Percentiles rank a stretch among this genome's conserved stretches.
These are phyloP conservation scores for Plantago elongata DNA, from an alignment of 257 asterid species.

Conservation along the genomic window DNA sequence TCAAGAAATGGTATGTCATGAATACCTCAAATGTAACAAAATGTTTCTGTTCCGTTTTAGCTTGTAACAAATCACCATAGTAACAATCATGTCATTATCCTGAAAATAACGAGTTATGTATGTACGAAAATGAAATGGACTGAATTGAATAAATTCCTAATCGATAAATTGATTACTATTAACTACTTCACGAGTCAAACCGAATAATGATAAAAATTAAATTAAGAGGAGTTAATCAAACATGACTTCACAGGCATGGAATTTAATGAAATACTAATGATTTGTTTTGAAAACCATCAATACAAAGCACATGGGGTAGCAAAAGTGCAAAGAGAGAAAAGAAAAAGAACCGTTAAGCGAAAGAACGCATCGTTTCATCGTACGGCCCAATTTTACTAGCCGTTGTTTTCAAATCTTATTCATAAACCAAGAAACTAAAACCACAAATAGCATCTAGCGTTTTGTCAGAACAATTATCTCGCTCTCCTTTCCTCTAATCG, in stretches of 20 bases:
- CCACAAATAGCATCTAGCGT: neutral
- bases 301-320: conserved; percentile 15
- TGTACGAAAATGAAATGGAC: no score
- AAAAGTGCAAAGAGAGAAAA: neutral
- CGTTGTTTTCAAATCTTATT: conserved; percentile 56
- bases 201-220: conserved; percentile 1
- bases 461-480: conserved; percentile 1
- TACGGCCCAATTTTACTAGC: conserved; percentile 48
- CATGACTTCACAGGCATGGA: conserved; percentile 7
- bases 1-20: no score
- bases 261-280: conserved; percentile 11
- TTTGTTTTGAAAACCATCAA: neutral
- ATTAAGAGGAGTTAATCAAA: conserved; percentile 5
- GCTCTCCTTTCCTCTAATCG: neutral
- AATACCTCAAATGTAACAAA: no score
- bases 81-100: no score
- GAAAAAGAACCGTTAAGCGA: conserved; percentile 30
- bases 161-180: no score
- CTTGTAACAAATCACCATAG: no score
- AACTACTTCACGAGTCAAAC: no score
- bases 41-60: no score
- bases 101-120: no score
- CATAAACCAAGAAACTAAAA: conserved; percentile 3
- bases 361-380: conserved; percentile 37
- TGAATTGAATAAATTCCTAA: no score